Conservation (phyloP, 2,329 filamentous ascomycete genomes). For the Fusarium paranaense region DNA sequence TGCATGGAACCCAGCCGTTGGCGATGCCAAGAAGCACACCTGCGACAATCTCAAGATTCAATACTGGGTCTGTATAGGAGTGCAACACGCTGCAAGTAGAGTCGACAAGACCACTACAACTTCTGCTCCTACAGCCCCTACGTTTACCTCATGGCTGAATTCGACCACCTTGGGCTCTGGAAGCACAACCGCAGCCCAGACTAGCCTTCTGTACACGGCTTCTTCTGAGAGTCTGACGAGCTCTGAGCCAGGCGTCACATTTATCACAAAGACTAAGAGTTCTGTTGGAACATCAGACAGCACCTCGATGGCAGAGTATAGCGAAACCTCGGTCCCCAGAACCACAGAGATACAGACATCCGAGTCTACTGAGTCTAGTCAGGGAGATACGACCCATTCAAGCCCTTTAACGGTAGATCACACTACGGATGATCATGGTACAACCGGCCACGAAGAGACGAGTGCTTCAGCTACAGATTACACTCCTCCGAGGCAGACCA, state of each 20-base stretch:
- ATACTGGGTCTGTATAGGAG: neutral
- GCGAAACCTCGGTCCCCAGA: neutral
- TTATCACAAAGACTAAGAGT: neutral
- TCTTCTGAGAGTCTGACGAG: neutral
- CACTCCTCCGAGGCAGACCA: neutral
- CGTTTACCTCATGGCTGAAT: neutral
- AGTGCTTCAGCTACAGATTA: too few species aligned
- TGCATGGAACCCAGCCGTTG: neutral
- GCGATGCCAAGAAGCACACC: neutral
- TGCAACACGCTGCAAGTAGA: neutral
- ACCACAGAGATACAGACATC: neutral
- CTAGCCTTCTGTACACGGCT: neutral
- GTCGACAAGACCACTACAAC: neutral
- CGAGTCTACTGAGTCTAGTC: neutral
- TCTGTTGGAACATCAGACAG: neutral
- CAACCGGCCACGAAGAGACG: neutral
- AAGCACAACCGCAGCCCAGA: neutral
- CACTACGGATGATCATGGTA: neutral
- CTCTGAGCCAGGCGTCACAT: neutral
- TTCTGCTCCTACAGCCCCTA: neutral
- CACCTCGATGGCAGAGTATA: neutral
- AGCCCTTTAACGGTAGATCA: neutral
- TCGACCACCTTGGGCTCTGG: neutral
- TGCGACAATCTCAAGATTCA: neutral
- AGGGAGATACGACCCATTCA: neutral